Evolutionary conservation across 177 flowering plant species (phyloP).

Genomic region (Vitis hybrid): DNA sequence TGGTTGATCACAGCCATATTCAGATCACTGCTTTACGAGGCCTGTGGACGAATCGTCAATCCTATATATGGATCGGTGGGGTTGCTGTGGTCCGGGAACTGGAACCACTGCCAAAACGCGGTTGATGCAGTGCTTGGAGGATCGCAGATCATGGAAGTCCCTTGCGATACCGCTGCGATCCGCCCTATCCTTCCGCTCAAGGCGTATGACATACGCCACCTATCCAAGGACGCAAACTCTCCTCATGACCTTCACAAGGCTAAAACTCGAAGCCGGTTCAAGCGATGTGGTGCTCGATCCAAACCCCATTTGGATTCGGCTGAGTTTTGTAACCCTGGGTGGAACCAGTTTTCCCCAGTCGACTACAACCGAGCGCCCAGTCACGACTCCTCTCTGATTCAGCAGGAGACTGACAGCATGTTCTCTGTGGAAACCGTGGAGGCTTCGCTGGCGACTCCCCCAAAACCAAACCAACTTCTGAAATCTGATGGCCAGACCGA

Average conservation of each 20-base stretch:
- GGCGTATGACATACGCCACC: constrained; percentile 44
- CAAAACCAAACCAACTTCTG: not conserved
- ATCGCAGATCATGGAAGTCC: constrained; percentile 19
- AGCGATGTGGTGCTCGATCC: constrained; percentile 2
- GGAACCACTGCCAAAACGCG: constrained; percentile 46
- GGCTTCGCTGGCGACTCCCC: constrained; percentile 11
- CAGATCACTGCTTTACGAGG: constrained; percentile 48
- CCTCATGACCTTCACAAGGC: constrained; percentile 2
- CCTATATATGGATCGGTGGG: constrained; percentile 49
- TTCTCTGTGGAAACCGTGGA: constrained; percentile 29
- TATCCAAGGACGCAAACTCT: constrained; percentile 8
- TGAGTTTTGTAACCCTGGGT: not conserved
- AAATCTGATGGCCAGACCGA: constrained; percentile 2
- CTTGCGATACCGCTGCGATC: constrained; percentile 3
- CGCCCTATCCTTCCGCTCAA: constrained; percentile 19
- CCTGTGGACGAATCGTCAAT: constrained; percentile 53
- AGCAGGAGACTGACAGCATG: constrained; percentile 9
- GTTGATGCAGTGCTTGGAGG: constrained; percentile 51
- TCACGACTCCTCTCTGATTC: not conserved
- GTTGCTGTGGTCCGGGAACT: constrained; percentile 41
- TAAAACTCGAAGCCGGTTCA: constrained; percentile 21
- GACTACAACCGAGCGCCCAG: not conserved
- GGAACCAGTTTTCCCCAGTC: not conserved
- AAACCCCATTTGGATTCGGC: not conserved
- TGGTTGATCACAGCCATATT: constrained; percentile 32